phyloP scores from a whole-genome alignment of 495 filamentous ascomycete species.

The Xylaria scruposa region DNA sequence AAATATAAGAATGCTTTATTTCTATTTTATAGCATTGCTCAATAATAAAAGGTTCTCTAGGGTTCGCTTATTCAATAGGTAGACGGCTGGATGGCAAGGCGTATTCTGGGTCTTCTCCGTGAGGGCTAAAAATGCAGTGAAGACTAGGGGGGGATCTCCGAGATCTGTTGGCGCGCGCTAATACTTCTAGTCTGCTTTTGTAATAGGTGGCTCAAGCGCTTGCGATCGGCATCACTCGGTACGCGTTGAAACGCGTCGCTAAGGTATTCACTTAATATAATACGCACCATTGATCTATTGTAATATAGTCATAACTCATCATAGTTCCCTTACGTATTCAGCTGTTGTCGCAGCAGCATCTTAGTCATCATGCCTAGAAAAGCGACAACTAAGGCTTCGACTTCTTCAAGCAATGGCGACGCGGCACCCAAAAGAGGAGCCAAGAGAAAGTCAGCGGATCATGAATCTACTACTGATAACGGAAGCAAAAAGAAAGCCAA shows the following conservation, averaged over 20 bases:
- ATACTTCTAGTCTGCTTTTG: too few relatives aligned
- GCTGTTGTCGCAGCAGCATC: background rate
- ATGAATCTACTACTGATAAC: background rate
- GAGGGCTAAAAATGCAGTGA: too few relatives aligned
- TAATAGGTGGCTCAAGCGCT: background rate
- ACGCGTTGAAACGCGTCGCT: background rate
- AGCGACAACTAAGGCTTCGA: background rate
- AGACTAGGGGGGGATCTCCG: too few relatives aligned
- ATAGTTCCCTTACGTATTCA: background rate
- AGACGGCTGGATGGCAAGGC: too few relatives aligned
- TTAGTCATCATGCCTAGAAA: background rate
- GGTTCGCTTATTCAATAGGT: too few relatives aligned
- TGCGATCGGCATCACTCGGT: background rate
- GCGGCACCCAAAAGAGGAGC: slow-evolving; percentile 11
- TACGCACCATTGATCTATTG: background rate
- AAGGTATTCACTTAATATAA: background rate
- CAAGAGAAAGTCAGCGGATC: slow-evolving; percentile 31
- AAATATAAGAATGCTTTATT: too few relatives aligned
- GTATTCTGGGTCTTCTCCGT: too few relatives aligned
- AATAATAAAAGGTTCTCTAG: too few relatives aligned
- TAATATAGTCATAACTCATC: background rate
- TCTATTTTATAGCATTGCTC: too few relatives aligned
- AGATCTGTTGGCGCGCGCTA: too few relatives aligned
- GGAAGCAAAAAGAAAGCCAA: slow-evolving; percentile 6
- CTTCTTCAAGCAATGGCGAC: background rate